Evolutionary conservation across 1,284 basidiomycete genomes (phyloP), one percentile per base, ranked within the genome.

Genomic region (Chondrostereum purpureum): DNA sequence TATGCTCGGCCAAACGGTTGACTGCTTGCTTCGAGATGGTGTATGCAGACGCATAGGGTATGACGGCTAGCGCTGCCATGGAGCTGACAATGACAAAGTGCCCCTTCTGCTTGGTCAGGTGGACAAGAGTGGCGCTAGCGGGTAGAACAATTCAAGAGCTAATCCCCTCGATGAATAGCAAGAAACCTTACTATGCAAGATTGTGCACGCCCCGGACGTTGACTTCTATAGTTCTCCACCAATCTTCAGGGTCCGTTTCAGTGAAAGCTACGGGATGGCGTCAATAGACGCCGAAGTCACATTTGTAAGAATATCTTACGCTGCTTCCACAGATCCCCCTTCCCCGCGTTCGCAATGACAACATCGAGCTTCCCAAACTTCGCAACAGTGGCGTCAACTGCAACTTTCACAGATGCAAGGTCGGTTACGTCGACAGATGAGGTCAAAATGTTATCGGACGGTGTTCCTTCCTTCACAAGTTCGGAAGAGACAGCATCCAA

Each of bases 321-420:
- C 17, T 37, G 12, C 12, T 10, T 33, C 27, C 27, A 37, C 12
- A 18, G 36, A 18, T 37, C 71, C 59, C 83, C 80, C 12, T 31
- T 37, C 2, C 43, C 39, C 8, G 47, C 38, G 23, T 42, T 49
- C 19, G 36, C 38, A 18, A 49, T 34, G 4, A 49, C 39, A 13
- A 49, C 42, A 27, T 49, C 47, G 11, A 49, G 31, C 20, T 40
- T 27, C 4, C 47, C 47, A 33, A 42, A 49, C 1, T 42, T 45
- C 1, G 22, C 17, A 8, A 49, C 16, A 3, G 38, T 37, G 12
- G 39, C 12, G 2, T n/a, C 16, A 2, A 49, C 33, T 10, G 35
- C 38, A 10, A 19, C 21, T 19, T 44, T 43, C n/a, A 44, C 14
- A 13, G 47, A 42, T 11, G 44, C 41, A 13, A 33, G 38, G 11